phyloP scores from a whole-genome alignment of 2,329 filamentous ascomycete genomes.

The Aspergillus tamarii region DNA sequence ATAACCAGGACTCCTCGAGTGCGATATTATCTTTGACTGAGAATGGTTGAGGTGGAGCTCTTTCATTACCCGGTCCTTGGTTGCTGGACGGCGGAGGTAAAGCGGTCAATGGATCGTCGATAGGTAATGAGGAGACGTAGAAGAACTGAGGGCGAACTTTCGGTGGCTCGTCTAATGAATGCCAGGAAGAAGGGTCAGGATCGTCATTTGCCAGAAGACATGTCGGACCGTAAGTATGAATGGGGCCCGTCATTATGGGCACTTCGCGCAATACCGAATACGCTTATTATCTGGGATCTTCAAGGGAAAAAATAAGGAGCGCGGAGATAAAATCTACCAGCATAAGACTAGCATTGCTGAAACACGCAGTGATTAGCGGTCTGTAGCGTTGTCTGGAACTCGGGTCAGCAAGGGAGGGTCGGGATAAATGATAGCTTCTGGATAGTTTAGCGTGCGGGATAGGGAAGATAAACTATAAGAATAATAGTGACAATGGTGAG shows the following conservation, averaged over 20 bases:
- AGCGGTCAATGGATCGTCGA: slow-evolving; percentile 85
- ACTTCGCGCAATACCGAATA: neutral
- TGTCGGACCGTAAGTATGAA: slow-evolving; percentile 63
- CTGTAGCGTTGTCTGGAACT: neutral
- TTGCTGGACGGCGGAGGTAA: slow-evolving; percentile 57
- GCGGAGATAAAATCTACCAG: neutral
- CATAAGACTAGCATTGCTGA: neutral
- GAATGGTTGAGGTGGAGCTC: slow-evolving; percentile 74
- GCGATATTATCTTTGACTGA: slow-evolving; percentile 76
- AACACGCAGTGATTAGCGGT: neutral
- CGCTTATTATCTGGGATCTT: neutral
- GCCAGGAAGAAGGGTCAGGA: slow-evolving; percentile 36
- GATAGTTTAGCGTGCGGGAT: slow-evolving; percentile 3
- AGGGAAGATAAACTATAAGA: slow-evolving; percentile 5
- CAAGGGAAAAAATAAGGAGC: neutral
- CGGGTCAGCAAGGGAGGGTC: slow-evolving; percentile 5
- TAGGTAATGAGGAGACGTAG: slow-evolving; percentile 78
- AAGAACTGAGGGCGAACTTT: slow-evolving; percentile 74
- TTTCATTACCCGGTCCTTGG: slow-evolving; percentile 53
- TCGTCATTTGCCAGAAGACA: slow-evolving; percentile 54
- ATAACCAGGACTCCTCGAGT: slow-evolving; percentile 76
- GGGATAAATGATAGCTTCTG: neutral
- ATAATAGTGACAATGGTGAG: slow-evolving; percentile 8
- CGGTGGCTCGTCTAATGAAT: slow-evolving; percentile 56
- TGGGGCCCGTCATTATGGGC: slow-evolving; percentile 42